Evolutionary conservation across 2,329 filamentous ascomycete species (phyloP).

Genomic region (Dactylella cylindrospora): DNA sequence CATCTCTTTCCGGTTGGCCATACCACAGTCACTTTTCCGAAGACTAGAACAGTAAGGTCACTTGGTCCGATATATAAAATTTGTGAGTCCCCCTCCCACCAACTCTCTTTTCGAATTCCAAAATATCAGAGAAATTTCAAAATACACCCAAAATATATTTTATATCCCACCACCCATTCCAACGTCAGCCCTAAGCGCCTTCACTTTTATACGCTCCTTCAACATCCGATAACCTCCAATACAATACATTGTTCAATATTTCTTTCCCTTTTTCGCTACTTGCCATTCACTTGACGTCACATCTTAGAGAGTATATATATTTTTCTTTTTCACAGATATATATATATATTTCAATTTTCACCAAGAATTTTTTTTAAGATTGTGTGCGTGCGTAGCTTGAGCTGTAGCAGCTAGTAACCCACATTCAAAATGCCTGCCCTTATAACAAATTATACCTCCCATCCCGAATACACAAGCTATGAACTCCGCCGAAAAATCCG

Average conservation of each 20-base stretch:
- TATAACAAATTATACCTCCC: conserved; percentile 33
- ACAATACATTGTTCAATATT: conserved; percentile 9
- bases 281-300: too few relatives aligned
- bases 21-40: conserved; percentile 39
- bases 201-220: too few relatives aligned
- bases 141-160: conserved; percentile 21
- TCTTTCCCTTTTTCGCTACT: conserved; percentile 8
- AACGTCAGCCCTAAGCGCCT: conserved; percentile 4
- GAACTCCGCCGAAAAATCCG: conserved; percentile 38
- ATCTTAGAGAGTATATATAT: too few relatives aligned
- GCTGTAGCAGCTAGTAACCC: conserved; percentile 24
- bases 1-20: conserved; percentile 42
- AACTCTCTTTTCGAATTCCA: conserved; percentile 32
- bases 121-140: conserved; percentile 13
- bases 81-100: conserved; percentile 36
- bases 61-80: conserved; percentile 43
- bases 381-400: too few relatives aligned
- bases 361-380: neutral
- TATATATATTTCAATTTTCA: neutral
- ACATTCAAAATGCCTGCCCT: conserved; percentile 37
- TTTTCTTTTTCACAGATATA: neutral
- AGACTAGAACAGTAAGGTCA: too few relatives aligned
- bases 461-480: conserved; percentile 34
- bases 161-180: too few relatives aligned
- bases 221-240: conserved; percentile 5